A percentile compares a stretch with the other conserved stretches of the same genome.
Evolutionary conservation across 148 eudicot species (phyloP).

Genomic region (Agrostemma githago): DNA sequence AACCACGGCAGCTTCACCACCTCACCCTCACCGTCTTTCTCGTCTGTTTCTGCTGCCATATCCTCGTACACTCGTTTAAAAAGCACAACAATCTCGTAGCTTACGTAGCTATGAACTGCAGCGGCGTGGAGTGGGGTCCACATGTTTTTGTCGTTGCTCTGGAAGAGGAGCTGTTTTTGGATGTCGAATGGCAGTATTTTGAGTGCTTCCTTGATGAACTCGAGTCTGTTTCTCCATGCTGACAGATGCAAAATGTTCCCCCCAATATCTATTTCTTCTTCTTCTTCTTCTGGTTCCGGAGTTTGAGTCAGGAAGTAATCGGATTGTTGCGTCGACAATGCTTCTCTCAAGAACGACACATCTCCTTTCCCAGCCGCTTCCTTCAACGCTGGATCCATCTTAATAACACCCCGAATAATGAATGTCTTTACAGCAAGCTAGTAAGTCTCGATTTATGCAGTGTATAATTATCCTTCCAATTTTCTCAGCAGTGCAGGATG

Average conservation of each 20-base stretch:
- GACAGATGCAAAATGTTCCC: conserved; percentile 9
- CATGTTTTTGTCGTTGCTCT: not conserved
- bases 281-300: too few species aligned
- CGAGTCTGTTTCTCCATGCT: not conserved
- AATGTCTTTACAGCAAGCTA: too few species aligned
- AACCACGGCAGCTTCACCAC: conserved; percentile 14
- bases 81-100: not conserved
- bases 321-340: not conserved
- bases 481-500: too few species aligned
- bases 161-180: not conserved
- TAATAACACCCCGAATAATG: too few species aligned
- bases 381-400: too few species aligned
- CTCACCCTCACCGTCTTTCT: too few species aligned
- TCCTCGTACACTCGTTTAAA: not conserved
- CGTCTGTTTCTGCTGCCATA: too few species aligned
- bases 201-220: not conserved
- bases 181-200: not conserved
- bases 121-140: not conserved
- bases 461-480: too few species aligned
- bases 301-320: not conserved
- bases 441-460: too few species aligned
- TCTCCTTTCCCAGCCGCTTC: conserved; percentile 1
- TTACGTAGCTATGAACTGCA: not conserved
- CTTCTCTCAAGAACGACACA: not conserved
- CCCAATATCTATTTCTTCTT: not conserved